Percentiles rank a stretch among this genome's conserved stretches.
Evolutionary conservation across 345 rosid species (phyloP).

Genomic region (Microthlaspi erraticum): DNA sequence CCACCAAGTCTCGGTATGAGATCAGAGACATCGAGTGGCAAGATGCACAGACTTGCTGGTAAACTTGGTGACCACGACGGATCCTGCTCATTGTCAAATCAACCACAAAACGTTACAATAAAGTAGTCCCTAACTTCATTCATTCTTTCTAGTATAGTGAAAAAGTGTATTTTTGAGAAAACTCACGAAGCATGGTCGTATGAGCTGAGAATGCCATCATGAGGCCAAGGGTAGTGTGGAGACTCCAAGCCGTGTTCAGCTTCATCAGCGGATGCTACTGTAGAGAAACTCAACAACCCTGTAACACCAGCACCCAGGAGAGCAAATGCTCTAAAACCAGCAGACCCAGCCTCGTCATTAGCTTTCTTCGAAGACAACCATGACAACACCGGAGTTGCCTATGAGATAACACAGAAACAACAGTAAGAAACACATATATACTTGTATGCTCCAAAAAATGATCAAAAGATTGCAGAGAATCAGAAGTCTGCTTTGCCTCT

Average conservation of each 20-base stretch:
- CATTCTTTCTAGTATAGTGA: neutral
- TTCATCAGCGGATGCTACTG: constrained; percentile 89
- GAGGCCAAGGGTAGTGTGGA: constrained; percentile 98
- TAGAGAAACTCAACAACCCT: constrained; percentile 70
- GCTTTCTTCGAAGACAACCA: constrained; percentile 66
- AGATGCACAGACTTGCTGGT: constrained; percentile 96
- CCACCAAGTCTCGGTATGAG: constrained; percentile 93
- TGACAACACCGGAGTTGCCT: constrained; percentile 67
- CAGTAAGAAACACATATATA: neutral
- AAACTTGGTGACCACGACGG: constrained; percentile 98
- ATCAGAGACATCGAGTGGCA: constrained; percentile 96
- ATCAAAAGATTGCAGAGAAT: neutral
- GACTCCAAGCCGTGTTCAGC: constrained; percentile 91
- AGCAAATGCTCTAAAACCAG: constrained; percentile 63
- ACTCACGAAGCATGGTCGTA: constrained; percentile 99
- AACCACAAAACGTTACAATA: constrained; percentile 6
- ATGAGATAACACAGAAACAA: constrained; percentile 11
- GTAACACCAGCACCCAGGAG: constrained; percentile 88
- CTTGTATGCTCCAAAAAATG: neutral
- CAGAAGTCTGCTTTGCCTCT: neutral
- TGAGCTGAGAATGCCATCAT: constrained; percentile 86
- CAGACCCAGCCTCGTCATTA: constrained; percentile 59
- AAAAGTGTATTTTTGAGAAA: neutral
- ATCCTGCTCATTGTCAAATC: constrained; percentile 64
- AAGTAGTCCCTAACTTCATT: neutral